phyloP scores from a whole-genome alignment of 176 grass and related monocot species.

The Carex pumila region DNA sequence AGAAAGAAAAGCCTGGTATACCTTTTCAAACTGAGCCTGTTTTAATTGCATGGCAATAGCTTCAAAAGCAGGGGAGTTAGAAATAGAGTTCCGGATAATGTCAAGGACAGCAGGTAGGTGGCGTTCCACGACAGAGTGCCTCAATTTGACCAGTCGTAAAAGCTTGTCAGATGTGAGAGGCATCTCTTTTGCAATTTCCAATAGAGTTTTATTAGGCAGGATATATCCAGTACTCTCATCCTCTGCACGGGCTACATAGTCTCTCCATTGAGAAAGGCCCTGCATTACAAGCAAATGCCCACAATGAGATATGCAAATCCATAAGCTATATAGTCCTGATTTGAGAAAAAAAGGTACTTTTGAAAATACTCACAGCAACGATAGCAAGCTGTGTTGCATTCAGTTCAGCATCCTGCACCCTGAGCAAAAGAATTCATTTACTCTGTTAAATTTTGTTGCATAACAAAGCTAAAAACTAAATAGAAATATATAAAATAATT shows the following conservation, averaged over 20 bases:
- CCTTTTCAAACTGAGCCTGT: constrained; percentile 50
- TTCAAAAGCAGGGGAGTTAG: constrained; percentile 47
- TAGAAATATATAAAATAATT: neutral
- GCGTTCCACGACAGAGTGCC: constrained; percentile 67
- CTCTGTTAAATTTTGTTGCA: constrained; percentile 6
- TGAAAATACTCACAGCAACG: constrained; percentile 56
- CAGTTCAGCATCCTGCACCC: constrained; percentile 77
- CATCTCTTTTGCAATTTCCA: constrained; percentile 96
- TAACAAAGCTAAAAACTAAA: constrained; percentile 14
- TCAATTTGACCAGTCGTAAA: constrained; percentile 56
- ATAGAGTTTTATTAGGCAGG: constrained; percentile 75
- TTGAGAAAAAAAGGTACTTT: constrained; percentile 5
- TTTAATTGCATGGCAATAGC: constrained; percentile 59
- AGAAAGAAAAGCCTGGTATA: constrained; percentile 14
- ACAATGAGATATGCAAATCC: constrained; percentile 6
- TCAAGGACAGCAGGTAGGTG: constrained; percentile 36
- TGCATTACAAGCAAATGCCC: constrained; percentile 35
- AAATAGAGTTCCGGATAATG: constrained; percentile 47
- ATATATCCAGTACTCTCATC: constrained; percentile 98
- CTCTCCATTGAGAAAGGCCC: constrained; percentile 85
- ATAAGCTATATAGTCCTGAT: constrained; percentile 10
- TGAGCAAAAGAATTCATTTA: constrained; percentile 33
- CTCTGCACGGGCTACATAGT: constrained; percentile 56
- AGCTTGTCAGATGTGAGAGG: constrained; percentile 57
- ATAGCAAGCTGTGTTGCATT: constrained; percentile 64